A percentile compares a stretch with the other conserved stretches of the same genome.
Evolutionary conservation across 257 asterid genomes (phyloP).

Genomic region (Cynanchum wilfordii): DNA sequence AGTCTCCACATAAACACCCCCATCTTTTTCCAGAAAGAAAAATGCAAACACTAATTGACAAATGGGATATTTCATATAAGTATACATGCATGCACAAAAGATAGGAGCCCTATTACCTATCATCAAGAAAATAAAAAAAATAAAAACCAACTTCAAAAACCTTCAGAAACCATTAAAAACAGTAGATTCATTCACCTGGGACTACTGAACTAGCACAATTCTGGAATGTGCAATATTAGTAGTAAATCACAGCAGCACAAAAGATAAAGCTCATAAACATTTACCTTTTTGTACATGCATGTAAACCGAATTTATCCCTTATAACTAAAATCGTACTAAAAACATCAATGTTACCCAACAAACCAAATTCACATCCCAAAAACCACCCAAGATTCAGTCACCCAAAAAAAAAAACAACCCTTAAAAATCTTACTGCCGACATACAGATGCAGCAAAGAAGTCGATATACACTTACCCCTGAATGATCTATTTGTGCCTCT

Average conservation of each 20-base stretch:
- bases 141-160: background rate
- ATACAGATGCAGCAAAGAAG: background rate
- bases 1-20: background rate
- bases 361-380: background rate
- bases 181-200: background rate
- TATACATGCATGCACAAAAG: constrained; percentile 13
- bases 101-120: background rate
- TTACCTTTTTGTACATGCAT: constrained; percentile 8
- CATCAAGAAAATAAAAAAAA: background rate
- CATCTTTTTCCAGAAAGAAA: background rate
- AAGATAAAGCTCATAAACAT: background rate
- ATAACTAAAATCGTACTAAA: background rate
- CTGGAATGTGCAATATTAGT: background rate
- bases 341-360: background rate
- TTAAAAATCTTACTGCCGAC: background rate
- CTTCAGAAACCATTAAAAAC: background rate
- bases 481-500: constrained; percentile 55
- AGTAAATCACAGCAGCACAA: background rate
- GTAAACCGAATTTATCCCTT: constrained; percentile 2
- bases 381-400: background rate
- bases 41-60: background rate
- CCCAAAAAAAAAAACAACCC: background rate
- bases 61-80: background rate
- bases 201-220: background rate
- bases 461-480: constrained; percentile 30